Evolutionary conservation across 441 rosid species (phyloP).

Genomic region (Populus tomentosa): DNA sequence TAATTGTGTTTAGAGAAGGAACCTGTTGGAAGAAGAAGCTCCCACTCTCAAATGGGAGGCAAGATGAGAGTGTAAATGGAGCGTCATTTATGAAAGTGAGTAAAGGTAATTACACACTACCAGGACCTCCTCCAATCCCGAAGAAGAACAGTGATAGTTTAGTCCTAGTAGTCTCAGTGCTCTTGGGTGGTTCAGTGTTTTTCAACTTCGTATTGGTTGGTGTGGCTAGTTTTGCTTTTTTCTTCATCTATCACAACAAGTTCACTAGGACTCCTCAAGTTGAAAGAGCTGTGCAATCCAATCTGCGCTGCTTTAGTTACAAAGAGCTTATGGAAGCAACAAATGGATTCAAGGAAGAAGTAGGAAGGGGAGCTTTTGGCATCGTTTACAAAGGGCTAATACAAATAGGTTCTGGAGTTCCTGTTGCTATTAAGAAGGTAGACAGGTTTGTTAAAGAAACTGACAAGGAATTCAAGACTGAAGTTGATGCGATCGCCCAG

Average conservation of each 20-base stretch:
- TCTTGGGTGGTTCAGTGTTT: slow-evolving; percentile 28
- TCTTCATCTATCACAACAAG: slow-evolving; percentile 9
- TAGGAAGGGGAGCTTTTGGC: slow-evolving; percentile 42
- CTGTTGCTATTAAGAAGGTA: slow-evolving; percentile 36
- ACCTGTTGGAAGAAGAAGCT: slow-evolving; percentile 43
- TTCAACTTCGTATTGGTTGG: slow-evolving; percentile 17
- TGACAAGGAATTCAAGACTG: slow-evolving; percentile 37
- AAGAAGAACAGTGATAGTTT: neutral
- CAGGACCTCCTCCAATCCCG: neutral
- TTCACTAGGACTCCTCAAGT: neutral
- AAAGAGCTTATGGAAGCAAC: slow-evolving; percentile 32
- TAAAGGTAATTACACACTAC: slow-evolving; percentile 1
- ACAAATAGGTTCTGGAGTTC: neutral
- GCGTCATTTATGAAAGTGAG: slow-evolving; percentile 27
- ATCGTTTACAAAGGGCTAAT: slow-evolving; percentile 30
- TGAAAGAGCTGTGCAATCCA: slow-evolving; percentile 6
- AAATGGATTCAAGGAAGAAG: slow-evolving; percentile 30
- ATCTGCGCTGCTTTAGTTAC: slow-evolving; percentile 27
- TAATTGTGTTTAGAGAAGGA: slow-evolving; percentile 16
- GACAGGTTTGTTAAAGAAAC: slow-evolving; percentile 12
- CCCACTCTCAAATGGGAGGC: slow-evolving; percentile 35
- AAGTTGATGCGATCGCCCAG: slow-evolving; percentile 34
- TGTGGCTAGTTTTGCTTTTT: slow-evolving; percentile 10
- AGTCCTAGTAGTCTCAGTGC: slow-evolving; percentile 7
- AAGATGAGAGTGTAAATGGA: neutral